Evolutionary conservation across 1,284 basidiomycete species (phyloP).

Genomic region (Trichosporon sp.): DNA sequence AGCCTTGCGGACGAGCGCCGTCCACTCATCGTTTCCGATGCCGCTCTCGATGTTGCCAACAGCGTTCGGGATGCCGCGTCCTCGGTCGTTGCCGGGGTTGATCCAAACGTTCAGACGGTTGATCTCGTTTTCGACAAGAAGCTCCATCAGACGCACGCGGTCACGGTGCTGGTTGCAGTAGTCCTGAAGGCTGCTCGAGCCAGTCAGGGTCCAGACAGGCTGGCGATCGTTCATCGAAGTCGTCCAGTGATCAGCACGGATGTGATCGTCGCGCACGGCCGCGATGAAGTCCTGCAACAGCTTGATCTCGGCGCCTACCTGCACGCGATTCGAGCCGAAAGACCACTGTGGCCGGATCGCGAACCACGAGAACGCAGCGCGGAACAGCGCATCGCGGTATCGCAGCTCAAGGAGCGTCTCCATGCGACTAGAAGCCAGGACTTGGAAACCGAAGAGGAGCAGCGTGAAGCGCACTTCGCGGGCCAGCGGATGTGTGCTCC

Average conservation of each 20-base stretch:
- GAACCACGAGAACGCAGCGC: conserved; percentile 86
- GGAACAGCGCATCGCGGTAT: conserved; percentile 71
- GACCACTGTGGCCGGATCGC: conserved; percentile 89
- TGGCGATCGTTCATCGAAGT: conserved; percentile 61
- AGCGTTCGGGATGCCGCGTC: conserved; percentile 42
- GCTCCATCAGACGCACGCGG: conserved; percentile 65
- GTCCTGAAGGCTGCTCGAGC: conserved; percentile 51
- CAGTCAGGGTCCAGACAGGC: conserved; percentile 48
- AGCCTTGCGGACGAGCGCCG: conserved; percentile 60
- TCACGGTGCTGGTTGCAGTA: conserved; percentile 58
- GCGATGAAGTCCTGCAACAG: conserved; percentile 76
- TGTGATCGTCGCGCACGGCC: conserved; percentile 66
- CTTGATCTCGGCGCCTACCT: conserved; percentile 82
- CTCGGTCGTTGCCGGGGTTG: conserved; percentile 74
- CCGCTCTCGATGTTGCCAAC: neutral
- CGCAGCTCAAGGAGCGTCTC: conserved; percentile 77
- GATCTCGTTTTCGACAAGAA: conserved; percentile 87
- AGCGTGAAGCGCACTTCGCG: conserved; percentile 85
- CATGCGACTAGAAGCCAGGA: conserved; percentile 78
- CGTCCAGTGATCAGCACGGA: conserved; percentile 60
- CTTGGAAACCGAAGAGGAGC: conserved; percentile 86
- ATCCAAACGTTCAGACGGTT: conserved; percentile 81
- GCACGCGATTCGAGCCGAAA: conserved; percentile 84
- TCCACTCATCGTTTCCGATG: conserved; percentile 61
- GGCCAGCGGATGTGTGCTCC: conserved; percentile 87